Evolutionary conservation across 495 filamentous ascomycete genomes (phyloP), one percentile per base, ranked within the genome.

Genomic region (Usnea hakonensis): DNA sequence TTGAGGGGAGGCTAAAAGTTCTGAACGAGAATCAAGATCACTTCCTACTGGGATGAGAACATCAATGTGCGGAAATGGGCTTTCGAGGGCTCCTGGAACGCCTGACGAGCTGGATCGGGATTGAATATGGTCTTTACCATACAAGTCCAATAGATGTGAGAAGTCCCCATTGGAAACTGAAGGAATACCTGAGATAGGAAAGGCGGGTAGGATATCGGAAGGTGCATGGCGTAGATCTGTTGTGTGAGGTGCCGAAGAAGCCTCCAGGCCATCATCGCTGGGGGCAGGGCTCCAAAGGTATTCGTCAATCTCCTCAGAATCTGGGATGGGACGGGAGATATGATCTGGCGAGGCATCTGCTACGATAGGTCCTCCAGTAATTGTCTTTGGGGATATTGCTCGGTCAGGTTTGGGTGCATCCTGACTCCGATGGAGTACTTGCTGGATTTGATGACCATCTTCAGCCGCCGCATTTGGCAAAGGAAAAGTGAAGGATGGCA

Each of bases 201-300:
- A 32, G 26, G 48, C 28, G 32, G 26, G 5, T 32, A 32, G n/a
- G 5, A 4, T 2, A 30, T 52, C 28, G 5, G 28, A 33, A 17
- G 28, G 48, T 16, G 48, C 28, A 52, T 32, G 48, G 28, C 16
- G 5, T 52, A 28, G 28, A 9, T 30, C 14, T 16, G 48, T 26
- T 28, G 17, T 30, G 37, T 41, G 3, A 13, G 7, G 35, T 33
- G 23, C 55, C 58, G 46, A 26, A 38, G 36, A 23, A 28, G 37
- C 30, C 8, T 55, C 59, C 32, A 23, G 38, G n/a, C 55, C 36
- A 32, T 37, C 30, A 23, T 58, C 61, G 28, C 55, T 58, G 9
- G 54, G 38, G 17, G 41, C 41, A 7, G 61, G 61, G 23, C 55
- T 58, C 52, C 38, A 63, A 28, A 46, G 41, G 17, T 32, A 63